Conservation (phyloP, 257 asterid genomes). For the Scutellaria baicalensis region DNA sequence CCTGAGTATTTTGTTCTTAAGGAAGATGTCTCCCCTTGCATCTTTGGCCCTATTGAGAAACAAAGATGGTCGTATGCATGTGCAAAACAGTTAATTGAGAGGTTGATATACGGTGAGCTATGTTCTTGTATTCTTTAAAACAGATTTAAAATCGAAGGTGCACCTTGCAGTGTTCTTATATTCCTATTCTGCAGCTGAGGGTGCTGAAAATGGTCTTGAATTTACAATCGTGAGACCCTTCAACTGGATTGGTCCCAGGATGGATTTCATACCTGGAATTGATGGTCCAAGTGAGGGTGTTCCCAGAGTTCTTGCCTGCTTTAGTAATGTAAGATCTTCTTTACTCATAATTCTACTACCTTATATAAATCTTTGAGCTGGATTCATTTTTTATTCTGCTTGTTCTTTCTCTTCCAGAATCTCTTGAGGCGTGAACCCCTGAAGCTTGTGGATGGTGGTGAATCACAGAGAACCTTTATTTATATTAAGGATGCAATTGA, state of each 20-base stretch:
- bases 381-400: conserved; percentile 11
- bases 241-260: conserved; percentile 98
- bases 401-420: conserved; percentile 37
- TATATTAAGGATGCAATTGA: conserved; percentile 92
- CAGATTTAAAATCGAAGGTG: conserved; percentile 2
- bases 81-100: conserved; percentile 93
- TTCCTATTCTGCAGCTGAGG: conserved; percentile 66
- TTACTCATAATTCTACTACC: conserved; percentile 2
- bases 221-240: conserved; percentile 93
- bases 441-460: conserved; percentile 93
- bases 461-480: conserved; percentile 87
- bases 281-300: conserved; percentile 99
- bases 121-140: conserved; percentile 2
- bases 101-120: conserved; percentile 82
- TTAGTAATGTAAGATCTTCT: conserved; percentile 65
- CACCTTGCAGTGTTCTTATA: conserved; percentile 2
- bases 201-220: conserved; percentile 92
- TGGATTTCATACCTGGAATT: conserved; percentile 96
- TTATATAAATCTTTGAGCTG: background rate
- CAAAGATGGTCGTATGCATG: conserved; percentile 99
- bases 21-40: conserved; percentile 92
- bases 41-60: conserved; percentile 90
- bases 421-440: conserved; percentile 81
- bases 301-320: conserved; percentile 94
- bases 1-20: conserved; percentile 66